These are phyloP conservation scores for Leccinum uliginosum DNA, from an alignment of 768 basidiomycete species.

Conservation along the genomic window DNA sequence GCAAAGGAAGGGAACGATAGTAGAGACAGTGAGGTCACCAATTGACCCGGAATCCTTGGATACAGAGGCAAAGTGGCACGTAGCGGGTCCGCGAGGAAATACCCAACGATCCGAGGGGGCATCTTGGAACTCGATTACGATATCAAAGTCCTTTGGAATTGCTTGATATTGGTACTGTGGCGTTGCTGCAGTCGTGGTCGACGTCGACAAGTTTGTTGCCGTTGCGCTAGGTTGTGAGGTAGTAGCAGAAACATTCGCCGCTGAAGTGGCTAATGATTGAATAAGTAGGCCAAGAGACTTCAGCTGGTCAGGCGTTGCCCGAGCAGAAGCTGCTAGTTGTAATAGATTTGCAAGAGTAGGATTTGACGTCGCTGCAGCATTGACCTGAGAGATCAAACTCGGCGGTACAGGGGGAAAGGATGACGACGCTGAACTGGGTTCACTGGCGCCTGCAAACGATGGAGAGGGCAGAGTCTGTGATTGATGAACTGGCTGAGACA, in stretches of 20 bases:
- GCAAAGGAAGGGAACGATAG: constrained; percentile 42
- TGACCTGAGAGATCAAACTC: constrained; percentile 58
- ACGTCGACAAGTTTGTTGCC: constrained; percentile 8
- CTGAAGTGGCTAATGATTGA: constrained; percentile 50
- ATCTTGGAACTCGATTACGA: constrained; percentile 71
- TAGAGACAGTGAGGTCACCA: constrained; percentile 38
- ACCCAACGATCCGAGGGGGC: constrained; percentile 59
- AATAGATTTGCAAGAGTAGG: constrained; percentile 65
- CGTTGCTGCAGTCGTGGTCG: constrained; percentile 11
- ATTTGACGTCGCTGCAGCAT: constrained; percentile 59
- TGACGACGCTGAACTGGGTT: constrained; percentile 40
- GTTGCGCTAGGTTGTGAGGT: constrained; percentile 4
- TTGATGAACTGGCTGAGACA: constrained; percentile 30
- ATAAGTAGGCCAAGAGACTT: constrained; percentile 71
- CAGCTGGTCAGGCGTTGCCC: constrained; percentile 59
- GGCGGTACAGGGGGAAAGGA: constrained; percentile 50
- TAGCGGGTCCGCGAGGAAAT: constrained; percentile 56
- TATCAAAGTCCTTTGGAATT: constrained; percentile 58
- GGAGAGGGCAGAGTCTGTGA: constrained; percentile 19
- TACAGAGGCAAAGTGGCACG: constrained; percentile 40
- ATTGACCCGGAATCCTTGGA: constrained; percentile 12
- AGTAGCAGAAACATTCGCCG: constrained; percentile 1
- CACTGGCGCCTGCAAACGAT: constrained; percentile 21
- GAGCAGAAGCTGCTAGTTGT: constrained; percentile 57
- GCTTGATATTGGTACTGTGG: constrained; percentile 23